Percentiles rank a stretch among this genome's conserved stretches.
Conservation (phyloP, 371 early-diverging fungal species). For the Rhizopus stolonifer region DNA sequence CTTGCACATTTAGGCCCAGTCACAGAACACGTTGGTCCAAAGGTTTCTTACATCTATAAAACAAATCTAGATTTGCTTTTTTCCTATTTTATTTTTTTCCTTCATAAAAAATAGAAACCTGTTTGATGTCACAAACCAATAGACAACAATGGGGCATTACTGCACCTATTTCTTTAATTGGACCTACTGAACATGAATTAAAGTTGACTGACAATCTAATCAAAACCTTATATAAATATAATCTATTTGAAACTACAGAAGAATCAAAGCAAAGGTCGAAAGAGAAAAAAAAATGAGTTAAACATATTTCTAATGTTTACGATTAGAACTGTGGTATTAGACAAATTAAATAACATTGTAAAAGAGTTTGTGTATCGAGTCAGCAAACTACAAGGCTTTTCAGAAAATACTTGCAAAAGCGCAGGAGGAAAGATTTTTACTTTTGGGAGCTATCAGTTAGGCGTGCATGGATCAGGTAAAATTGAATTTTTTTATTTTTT, state of each 20-base stretch:
- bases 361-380: slow-evolving; percentile 88
- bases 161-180: slow-evolving; percentile 54
- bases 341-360: slow-evolving; percentile 81
- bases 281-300: not conserved
- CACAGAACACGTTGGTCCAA: slow-evolving; percentile 1
- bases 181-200: slow-evolving; percentile 60
- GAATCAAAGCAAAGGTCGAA: slow-evolving; percentile 52
- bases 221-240: slow-evolving; percentile 61
- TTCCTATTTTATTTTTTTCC: not conserved
- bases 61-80: not conserved
- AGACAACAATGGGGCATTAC: slow-evolving; percentile 60
- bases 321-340: slow-evolving; percentile 87
- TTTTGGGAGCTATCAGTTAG: slow-evolving; percentile 98
- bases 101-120: not conserved
- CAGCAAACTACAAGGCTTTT: slow-evolving; percentile 63
- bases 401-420: slow-evolving; percentile 80
- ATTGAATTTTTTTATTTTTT: too few relatives aligned
- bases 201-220: slow-evolving; percentile 64
- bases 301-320: too few relatives aligned
- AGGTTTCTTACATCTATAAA: not conserved
- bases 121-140: slow-evolving; percentile 22
- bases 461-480: slow-evolving; percentile 93
- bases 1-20: too few relatives aligned
- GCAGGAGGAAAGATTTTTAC: slow-evolving; percentile 99
- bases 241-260: slow-evolving; percentile 77